Evolutionary conservation across 768 basidiomycete genomes (phyloP).

Genomic region (Lactarius tabidus): DNA sequence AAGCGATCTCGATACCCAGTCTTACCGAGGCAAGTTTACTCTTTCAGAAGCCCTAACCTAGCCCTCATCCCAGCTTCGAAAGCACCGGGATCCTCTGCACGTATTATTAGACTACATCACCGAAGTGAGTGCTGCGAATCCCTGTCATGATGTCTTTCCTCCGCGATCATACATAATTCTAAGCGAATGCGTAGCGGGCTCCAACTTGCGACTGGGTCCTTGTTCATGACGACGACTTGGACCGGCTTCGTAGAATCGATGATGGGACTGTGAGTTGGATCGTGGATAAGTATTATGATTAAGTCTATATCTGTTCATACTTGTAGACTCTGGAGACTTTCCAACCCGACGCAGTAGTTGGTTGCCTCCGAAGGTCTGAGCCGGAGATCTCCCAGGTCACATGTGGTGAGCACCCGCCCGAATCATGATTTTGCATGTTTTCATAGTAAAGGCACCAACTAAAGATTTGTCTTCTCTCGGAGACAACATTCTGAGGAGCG

Average conservation of each 20-base stretch:
- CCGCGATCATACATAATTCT: neutral
- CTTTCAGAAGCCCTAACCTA: neutral
- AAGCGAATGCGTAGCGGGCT: neutral
- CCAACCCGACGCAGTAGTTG: neutral
- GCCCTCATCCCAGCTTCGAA: neutral
- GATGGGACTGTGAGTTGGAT: neutral
- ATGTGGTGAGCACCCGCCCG: neutral
- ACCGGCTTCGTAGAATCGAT: neutral
- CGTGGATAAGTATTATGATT: neutral
- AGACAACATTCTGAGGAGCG: neutral
- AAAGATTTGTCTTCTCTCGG: neutral
- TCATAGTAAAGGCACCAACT: neutral
- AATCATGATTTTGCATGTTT: neutral
- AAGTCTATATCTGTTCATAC: too few species aligned
- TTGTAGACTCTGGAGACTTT: neutral
- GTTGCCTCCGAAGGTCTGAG: neutral
- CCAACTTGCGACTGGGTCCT: neutral
- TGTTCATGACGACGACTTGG: too few species aligned
- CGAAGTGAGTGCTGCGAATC: neutral
- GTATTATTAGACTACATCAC: too few species aligned
- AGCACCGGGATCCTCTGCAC: too few species aligned
- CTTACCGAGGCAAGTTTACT: neutral
- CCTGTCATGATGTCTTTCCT: neutral
- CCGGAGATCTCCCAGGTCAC: neutral
- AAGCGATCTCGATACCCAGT: neutral